These are phyloP conservation scores for Dionaea muscipula DNA, from an alignment of 179 eudicot species.

Conservation along the genomic window DNA sequence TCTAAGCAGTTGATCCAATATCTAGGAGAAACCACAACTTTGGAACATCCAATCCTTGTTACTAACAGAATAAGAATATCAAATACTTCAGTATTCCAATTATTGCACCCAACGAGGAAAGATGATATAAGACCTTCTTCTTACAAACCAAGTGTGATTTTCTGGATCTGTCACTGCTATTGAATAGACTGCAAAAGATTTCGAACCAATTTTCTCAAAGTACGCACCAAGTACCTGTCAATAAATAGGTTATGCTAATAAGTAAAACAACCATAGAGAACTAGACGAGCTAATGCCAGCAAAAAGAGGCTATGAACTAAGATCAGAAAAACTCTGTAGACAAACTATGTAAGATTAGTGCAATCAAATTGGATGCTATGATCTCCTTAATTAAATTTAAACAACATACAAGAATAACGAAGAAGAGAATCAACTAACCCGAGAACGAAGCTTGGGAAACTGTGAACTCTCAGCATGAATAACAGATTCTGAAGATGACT, in stretches of 20 bases:
- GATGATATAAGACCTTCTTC: slow-evolving; percentile 52
- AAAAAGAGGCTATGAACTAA: neutral
- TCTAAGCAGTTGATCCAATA: slow-evolving; percentile 4
- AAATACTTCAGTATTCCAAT: neutral
- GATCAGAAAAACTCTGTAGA: neutral
- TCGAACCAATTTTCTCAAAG: slow-evolving; percentile 81
- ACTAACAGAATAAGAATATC: neutral
- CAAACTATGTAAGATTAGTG: no score
- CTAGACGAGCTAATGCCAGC: neutral
- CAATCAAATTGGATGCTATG: neutral
- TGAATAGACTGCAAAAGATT: slow-evolving; percentile 90
- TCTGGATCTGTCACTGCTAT: slow-evolving; percentile 82
- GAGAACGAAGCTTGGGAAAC: slow-evolving; percentile 64
- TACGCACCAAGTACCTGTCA: slow-evolving; percentile 83
- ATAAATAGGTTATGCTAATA: neutral
- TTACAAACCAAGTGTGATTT: slow-evolving; percentile 80
- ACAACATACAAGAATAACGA: slow-evolving; percentile 1
- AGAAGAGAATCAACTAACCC: slow-evolving; percentile 37
- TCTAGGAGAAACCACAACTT: neutral
- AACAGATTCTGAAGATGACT: slow-evolving; percentile 30
- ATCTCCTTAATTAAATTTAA: neutral
- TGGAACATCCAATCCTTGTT: no score
- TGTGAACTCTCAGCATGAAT: slow-evolving; percentile 43
- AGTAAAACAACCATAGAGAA: neutral
- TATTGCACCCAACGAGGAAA: neutral